Conservation (phyloP, 352 stramenopile genomes). For the Phytopythium litorale region DNA sequence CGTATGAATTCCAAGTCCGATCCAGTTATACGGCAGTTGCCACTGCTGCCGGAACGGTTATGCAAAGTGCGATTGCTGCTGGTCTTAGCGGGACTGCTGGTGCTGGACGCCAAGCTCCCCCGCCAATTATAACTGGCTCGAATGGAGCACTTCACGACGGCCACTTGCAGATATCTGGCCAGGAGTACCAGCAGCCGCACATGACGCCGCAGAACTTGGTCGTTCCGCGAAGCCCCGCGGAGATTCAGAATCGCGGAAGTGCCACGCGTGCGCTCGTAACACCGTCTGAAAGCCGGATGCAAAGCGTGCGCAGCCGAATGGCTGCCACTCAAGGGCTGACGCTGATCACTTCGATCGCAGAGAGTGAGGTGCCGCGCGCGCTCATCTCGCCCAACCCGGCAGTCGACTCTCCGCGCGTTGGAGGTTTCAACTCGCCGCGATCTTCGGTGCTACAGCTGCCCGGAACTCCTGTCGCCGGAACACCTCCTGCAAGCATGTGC, state of each 20-base stretch:
- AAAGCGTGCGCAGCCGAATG: conserved; percentile 28
- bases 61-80: not conserved
- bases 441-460: conserved; percentile 68
- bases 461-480: conserved; percentile 55
- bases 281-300: conserved; percentile 12
- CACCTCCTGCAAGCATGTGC: conserved; percentile 52
- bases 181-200: conserved; percentile 74
- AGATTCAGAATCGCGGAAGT: conserved; percentile 76
- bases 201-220: conserved; percentile 21
- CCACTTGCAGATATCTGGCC: conserved; percentile 43
- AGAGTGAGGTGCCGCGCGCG: conserved; percentile 75
- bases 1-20: conserved; percentile 84
- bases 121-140: conserved; percentile 45
- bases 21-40: conserved; percentile 1
- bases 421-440: conserved; percentile 73
- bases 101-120: conserved; percentile 22
- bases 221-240: conserved; percentile 66
- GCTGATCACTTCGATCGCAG: conserved; percentile 76
- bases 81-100: conserved; percentile 4
- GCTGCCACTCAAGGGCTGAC: conserved; percentile 64
- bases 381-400: conserved; percentile 84
- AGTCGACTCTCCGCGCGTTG: conserved; percentile 75
- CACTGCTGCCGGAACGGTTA: conserved; percentile 1
- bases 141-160: conserved; percentile 25
- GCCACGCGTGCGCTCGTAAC: not conserved